Base-by-base conservation (phyloP, 495 filamentous ascomycete species). In the Penicillium subrubescens region DNA sequence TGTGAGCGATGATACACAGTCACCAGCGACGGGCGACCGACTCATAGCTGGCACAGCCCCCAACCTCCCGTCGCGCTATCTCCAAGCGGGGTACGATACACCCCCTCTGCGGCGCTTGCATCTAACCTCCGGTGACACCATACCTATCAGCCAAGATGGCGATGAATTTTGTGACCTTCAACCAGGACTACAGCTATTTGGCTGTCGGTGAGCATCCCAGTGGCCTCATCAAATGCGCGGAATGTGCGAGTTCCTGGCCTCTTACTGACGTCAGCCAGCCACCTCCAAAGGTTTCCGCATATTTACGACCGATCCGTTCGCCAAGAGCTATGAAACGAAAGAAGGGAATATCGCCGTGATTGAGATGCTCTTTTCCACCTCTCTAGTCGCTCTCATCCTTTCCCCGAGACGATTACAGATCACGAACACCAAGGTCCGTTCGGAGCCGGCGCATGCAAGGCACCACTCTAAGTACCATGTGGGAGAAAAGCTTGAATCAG, bases 301-400 rank as follows among this genome's bases (percentile, higher is more conserved):
- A 62, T 99, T 97, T 77, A 93, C 92, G 66, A 97, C 94, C 43
- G 96, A 98, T 62, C 94, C 94, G 2, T 98, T 97, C 74, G 87
- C 87, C 67, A 96, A 96, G 77, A 90, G 92, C 75, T 97, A 92
- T 79, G 93, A 93, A 72, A 93, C 91, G 68, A 90, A 92, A 64
- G 92, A 97, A 63, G 93, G 92, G 19, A 94, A 97, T 73, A 92
- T 97, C 51, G 89, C 93, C 41, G 90, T 97, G 59, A 87, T 99
- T 73, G 96, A 98, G 82, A 97, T 97, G 94, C 88, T 99, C 62
- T 99, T 99, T 74, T 97, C 95, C 46, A 99, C 95, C 50, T 99
- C 95, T n/a, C 84, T 99, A 50, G 94, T 99, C 19, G 95, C 95
- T 39, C 83, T 97, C 19, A 92, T 97, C 61, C 81, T 94, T 48